Conservation (phyloP, 164 flowering plant species). For the Vitis labrusca region DNA sequence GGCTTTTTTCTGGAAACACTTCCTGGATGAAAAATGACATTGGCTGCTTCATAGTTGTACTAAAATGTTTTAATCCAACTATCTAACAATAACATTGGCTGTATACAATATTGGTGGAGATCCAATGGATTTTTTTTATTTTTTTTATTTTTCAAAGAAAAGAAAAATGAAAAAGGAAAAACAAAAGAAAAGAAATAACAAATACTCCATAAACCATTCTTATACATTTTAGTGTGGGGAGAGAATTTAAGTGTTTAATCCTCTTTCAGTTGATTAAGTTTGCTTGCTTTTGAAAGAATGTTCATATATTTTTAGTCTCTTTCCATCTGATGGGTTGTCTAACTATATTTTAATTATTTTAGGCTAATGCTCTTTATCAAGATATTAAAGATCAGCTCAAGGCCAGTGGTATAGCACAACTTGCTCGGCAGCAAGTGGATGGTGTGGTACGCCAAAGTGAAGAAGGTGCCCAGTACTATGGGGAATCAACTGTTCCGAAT, state of each 20-base stretch:
- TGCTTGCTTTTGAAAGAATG: neutral
- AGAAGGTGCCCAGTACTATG: slow-evolving; percentile 76
- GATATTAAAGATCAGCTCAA: slow-evolving; percentile 64
- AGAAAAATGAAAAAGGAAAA: no score
- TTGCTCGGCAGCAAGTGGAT: slow-evolving; percentile 87
- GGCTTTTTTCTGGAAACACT: neutral
- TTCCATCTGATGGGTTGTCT: neutral
- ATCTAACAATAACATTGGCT: no score
- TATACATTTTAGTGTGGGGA: no score
- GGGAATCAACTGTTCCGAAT: slow-evolving; percentile 61
- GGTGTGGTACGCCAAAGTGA: slow-evolving; percentile 86
- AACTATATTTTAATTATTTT: neutral
- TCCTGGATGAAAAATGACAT: neutral
- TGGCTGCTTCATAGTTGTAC: no score
- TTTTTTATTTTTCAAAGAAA: no score
- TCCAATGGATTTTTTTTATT: no score
- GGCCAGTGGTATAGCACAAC: slow-evolving; percentile 64
- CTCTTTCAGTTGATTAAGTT: neutral
- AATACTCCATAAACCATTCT: no score
- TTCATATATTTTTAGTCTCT: neutral
- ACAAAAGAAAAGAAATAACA: no score
- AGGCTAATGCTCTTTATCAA: slow-evolving; percentile 85
- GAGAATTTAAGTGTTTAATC: no score
- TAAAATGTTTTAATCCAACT: no score
- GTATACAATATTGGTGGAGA: no score